Base-by-base conservation (phyloP, 345 rosid genomes). In the Nasturtium officinale region DNA sequence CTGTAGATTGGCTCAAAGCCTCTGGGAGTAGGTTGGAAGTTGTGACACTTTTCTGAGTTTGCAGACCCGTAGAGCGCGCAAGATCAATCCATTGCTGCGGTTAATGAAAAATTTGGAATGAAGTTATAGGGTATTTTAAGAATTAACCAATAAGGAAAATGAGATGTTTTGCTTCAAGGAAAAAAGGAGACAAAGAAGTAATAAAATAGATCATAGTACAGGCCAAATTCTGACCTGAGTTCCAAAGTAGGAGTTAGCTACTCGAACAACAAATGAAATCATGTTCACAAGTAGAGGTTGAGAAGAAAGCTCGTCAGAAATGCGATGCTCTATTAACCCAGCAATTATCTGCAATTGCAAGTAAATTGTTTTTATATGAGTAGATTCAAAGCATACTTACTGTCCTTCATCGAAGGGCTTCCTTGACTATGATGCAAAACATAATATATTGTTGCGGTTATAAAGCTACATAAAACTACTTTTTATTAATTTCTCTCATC, bases 41-140 rank as follows among this genome's bases (percentile, higher is more conserved):
- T 59, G 74, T 18, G 45, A 73, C 74, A 21, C 65, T 78, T 74
- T 83, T 90, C 77, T 75, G 80, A 72, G 87, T 76, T 79, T 93
- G 97, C 78, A 93, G 82, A 40, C 92, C 98, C 13, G 91, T 83
- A 70, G 78, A 83, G 43, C 92, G 89, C 25, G 98, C 98, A 59
- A 93, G 96, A 80, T 93, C 98, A 57, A 93, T 43, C 98, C 98
- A 90, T 93, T 93, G 98, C 97, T 93, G 89, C 77, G 52, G 16
- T 79, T 70, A 67, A 48, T 64, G 50, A 25, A 17, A 67, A 42
- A 45, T 42, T 17, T 30, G 43, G 21, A 66, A 21, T 21, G 20
- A 45, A 47, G 2, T 50, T 28, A 71, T 17, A 47, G n/a, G 20
- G 9, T 7, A 10, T n/a, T 30, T 25, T n/a, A 33, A 68, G 42